phyloP scores from a whole-genome alignment of 148 eudicot genomes.

The Vaccinium myrtillus region DNA sequence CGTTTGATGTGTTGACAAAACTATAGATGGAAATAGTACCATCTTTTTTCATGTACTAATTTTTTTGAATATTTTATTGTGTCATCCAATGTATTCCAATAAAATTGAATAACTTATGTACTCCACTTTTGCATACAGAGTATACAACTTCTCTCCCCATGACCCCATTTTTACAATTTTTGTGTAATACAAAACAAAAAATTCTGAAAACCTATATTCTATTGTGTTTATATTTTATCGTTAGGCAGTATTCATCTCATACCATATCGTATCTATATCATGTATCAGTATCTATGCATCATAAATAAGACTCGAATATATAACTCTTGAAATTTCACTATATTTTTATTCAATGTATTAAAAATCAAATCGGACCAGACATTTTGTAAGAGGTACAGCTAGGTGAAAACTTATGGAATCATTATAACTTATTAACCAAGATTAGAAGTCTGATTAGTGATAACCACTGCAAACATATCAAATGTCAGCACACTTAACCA shows the following conservation, averaged over 20 bases:
- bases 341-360: not conserved
- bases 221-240: not conserved
- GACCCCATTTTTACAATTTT: not conserved
- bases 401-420: not conserved
- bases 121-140: not conserved
- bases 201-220: not conserved
- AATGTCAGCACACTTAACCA: slow-evolving; percentile 10
- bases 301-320: not conserved
- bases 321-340: not conserved
- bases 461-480: not conserved
- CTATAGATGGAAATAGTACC: no score
- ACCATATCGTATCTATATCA: not conserved
- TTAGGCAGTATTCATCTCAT: no score
- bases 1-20: no score
- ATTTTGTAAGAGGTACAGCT: not conserved
- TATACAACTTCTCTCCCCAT: not conserved
- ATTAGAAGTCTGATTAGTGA: not conserved
- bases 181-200: not conserved
- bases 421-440: slow-evolving; percentile 15
- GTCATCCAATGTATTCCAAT: no score
- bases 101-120: not conserved
- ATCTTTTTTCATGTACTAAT: no score
- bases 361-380: not conserved
- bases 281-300: not conserved
- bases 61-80: no score